phyloP scores from a whole-genome alignment of 2,329 filamentous ascomycete species.

The Colletotrichum spinosum region DNA sequence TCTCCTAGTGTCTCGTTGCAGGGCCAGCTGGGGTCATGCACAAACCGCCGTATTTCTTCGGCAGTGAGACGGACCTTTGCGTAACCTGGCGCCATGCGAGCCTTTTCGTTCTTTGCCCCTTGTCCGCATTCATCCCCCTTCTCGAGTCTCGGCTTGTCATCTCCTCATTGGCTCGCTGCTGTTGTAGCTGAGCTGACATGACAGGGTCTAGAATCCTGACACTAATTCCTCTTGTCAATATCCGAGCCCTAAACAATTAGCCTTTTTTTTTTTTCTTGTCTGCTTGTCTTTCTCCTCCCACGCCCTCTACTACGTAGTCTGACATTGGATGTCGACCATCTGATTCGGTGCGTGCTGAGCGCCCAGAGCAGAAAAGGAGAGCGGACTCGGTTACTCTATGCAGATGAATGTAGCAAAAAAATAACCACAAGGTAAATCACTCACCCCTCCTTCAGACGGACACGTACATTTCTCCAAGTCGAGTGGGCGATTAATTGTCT shows the following conservation, averaged over 20 bases:
- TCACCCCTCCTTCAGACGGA: too few species aligned
- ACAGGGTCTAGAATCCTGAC: conserved; percentile 25
- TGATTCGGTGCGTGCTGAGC: too few species aligned
- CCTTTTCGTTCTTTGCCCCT: conserved; percentile 19
- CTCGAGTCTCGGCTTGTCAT: conserved; percentile 9
- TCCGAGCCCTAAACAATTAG: conserved; percentile 31
- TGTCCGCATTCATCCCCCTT: conserved; percentile 14
- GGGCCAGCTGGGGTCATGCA: too few species aligned
- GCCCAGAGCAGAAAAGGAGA: too few species aligned
- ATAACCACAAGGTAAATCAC: too few species aligned
- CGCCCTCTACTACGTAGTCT: neutral
- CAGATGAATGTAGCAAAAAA: too few species aligned
- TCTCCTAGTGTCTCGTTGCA: too few species aligned
- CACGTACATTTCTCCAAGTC: too few species aligned
- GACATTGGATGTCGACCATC: too few species aligned
- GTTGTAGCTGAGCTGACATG: conserved; percentile 15
- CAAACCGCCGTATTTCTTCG: neutral
- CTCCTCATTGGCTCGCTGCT: conserved; percentile 15
- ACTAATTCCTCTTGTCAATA: conserved; percentile 31
- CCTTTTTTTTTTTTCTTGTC: conserved; percentile 3
- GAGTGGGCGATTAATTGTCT: too few species aligned
- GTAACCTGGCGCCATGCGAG: conserved; percentile 9
- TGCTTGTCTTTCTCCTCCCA: conserved; percentile 1
- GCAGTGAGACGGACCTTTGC: conserved; percentile 14
- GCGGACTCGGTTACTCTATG: too few species aligned